phyloP scores from a whole-genome alignment of 2,329 filamentous ascomycete species.

The Zalaria sp. region DNA sequence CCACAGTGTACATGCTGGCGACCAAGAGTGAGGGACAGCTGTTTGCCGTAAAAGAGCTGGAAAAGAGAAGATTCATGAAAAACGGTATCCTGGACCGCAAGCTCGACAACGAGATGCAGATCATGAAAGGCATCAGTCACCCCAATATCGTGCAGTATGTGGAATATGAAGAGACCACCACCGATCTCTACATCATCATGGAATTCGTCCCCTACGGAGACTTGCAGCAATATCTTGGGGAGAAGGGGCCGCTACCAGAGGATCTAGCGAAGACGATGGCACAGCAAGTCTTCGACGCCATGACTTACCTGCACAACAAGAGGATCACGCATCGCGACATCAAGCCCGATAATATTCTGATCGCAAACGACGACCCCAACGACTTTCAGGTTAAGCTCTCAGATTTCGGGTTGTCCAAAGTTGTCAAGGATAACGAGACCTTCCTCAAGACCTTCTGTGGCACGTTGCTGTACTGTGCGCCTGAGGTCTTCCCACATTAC shows the following conservation, averaged over 20 bases:
- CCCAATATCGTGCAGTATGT: slow-evolving; percentile 85
- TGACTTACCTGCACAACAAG: slow-evolving; percentile 73
- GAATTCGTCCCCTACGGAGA: slow-evolving; percentile 78
- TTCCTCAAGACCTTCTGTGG: slow-evolving; percentile 95
- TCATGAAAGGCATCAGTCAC: slow-evolving; percentile 78
- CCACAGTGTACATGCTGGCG: slow-evolving; percentile 81
- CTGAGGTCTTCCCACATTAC: slow-evolving; percentile 85
- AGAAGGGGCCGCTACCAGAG: slow-evolving; percentile 52
- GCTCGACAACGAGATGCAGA: slow-evolving; percentile 92
- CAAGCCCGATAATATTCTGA: slow-evolving; percentile 74
- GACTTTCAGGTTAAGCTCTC: slow-evolving; percentile 72
- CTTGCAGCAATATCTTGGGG: slow-evolving; percentile 56
- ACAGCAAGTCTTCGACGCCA: slow-evolving; percentile 61
- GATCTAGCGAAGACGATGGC: slow-evolving; percentile 56
- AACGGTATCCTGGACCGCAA: slow-evolving; percentile 81
- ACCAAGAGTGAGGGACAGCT: slow-evolving; percentile 70
- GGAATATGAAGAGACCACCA: slow-evolving; percentile 70
- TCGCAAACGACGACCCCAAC: slow-evolving; percentile 51
- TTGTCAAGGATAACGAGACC: slow-evolving; percentile 69
- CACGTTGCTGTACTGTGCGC: slow-evolving; percentile 87
- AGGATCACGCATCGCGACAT: slow-evolving; percentile 88
- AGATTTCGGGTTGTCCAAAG: slow-evolving; percentile 93
- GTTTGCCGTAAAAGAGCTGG: slow-evolving; percentile 86
- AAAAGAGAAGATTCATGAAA: slow-evolving; percentile 87
- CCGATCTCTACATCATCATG: slow-evolving; percentile 91